Evolutionary conservation across 306 rosid genomes (phyloP).

Genomic region (Lathyrus aphaca): DNA sequence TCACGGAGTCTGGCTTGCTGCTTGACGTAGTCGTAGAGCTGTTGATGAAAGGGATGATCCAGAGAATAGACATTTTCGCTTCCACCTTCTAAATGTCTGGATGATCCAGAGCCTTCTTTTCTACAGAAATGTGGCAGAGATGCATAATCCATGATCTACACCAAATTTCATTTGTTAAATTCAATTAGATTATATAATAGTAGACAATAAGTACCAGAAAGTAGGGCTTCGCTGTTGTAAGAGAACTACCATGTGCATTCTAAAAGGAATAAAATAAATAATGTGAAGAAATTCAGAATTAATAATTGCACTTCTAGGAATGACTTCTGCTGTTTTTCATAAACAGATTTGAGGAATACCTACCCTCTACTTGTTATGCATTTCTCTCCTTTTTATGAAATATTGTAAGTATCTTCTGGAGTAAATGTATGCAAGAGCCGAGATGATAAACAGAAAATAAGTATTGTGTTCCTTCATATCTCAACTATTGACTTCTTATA

Average conservation of each 20-base stretch:
- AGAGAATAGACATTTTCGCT: slow-evolving; percentile 68
- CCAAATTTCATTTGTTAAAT: slow-evolving; percentile 40
- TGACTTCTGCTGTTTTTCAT: neutral
- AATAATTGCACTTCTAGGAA: neutral
- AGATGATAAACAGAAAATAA: neutral
- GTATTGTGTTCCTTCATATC: slow-evolving; percentile 2
- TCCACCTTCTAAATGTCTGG: slow-evolving; percentile 56
- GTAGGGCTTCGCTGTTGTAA: slow-evolving; percentile 18
- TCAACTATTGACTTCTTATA: neutral
- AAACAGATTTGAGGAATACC: neutral
- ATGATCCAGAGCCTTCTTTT: slow-evolving; percentile 80
- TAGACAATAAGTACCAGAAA: neutral
- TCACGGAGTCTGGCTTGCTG: slow-evolving; percentile 59
- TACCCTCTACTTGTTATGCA: slow-evolving; percentile 3
- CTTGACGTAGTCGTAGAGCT: slow-evolving; percentile 72
- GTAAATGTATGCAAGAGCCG: neutral
- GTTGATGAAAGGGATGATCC: slow-evolving; percentile 86
- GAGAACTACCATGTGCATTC: slow-evolving; percentile 4
- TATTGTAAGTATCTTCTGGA: slow-evolving; percentile 1
- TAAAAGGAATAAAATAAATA: neutral
- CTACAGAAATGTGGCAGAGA: slow-evolving; percentile 91
- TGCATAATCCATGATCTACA: slow-evolving; percentile 86
- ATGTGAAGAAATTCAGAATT: neutral
- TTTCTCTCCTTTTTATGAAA: slow-evolving; percentile 21
- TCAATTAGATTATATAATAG: slow-evolving; percentile 30